phyloP scores from a whole-genome alignment of 257 asterid genomes.

The Nyctanthes arbortristis region DNA sequence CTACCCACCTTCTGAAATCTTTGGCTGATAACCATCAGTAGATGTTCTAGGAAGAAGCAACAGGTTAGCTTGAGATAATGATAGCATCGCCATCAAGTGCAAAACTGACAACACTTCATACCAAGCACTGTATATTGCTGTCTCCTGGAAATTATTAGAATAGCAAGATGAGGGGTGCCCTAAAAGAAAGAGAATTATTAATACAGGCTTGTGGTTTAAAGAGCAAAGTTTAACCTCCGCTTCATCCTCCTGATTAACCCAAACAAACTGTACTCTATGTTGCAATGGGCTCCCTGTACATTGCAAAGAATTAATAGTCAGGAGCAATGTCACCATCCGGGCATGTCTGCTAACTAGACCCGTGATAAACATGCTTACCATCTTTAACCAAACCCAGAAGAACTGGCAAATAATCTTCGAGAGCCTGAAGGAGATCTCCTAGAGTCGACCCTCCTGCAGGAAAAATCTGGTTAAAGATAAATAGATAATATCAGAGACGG shows the following conservation, averaged over 20 bases:
- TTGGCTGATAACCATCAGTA: conserved; percentile 79
- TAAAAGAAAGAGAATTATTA: conserved; percentile 19
- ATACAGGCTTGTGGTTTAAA: conserved; percentile 17
- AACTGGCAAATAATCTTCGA: conserved; percentile 91
- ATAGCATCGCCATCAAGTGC: conserved; percentile 95
- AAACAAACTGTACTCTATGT: conserved; percentile 80
- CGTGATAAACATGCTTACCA: conserved; percentile 48
- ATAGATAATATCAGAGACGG: conserved; percentile 24
- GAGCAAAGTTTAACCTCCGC: conserved; percentile 65
- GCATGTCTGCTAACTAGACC: conserved; percentile 6
- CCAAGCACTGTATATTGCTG: conserved; percentile 86
- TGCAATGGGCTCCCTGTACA: conserved; percentile 83
- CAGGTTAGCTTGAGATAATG: conserved; percentile 80
- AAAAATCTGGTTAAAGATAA: conserved; percentile 43
- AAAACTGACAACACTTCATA: conserved; percentile 87
- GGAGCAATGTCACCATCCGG: conserved; percentile 21
- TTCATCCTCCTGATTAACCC: conserved; percentile 99
- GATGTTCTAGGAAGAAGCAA: conserved; percentile 91
- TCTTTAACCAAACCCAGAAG: conserved; percentile 92
- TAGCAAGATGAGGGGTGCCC: conserved; percentile 20
- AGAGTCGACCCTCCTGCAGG: conserved; percentile 86
- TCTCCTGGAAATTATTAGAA: conserved; percentile 59
- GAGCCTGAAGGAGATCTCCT: conserved; percentile 93
- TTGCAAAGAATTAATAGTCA: conserved; percentile 24
- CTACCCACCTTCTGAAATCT: conserved; percentile 93